These are phyloP conservation scores for Mycogone perniciosa DNA, from an alignment of 2,329 filamentous ascomycete species.

Conservation along the genomic window DNA sequence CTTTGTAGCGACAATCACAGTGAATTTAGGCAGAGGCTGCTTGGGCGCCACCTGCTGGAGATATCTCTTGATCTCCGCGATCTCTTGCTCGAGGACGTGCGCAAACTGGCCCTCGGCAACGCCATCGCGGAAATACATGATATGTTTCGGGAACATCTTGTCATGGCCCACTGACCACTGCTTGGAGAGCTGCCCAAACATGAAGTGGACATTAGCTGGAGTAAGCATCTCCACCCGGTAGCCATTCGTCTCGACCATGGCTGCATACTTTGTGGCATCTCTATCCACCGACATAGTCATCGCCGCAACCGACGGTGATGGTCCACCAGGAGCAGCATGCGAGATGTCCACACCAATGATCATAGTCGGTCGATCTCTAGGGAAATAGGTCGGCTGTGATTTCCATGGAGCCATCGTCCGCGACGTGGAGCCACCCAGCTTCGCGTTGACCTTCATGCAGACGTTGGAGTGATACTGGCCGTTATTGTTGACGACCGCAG, in stretches of 20 bases:
- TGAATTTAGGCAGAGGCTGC: constrained; percentile 56
- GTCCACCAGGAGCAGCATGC: constrained; percentile 65
- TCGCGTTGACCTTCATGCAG: constrained; percentile 93
- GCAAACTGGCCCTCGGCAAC: constrained; percentile 82
- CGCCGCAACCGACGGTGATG: constrained; percentile 71
- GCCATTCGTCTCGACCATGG: constrained; percentile 76
- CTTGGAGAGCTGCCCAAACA: constrained; percentile 58
- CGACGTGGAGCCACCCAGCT: constrained; percentile 77
- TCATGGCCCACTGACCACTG: constrained; percentile 57
- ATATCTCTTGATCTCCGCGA: constrained; percentile 59
- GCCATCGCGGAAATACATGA: constrained; percentile 92
- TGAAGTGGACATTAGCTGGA: constrained; percentile 55
- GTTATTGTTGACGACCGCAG: constrained; percentile 62
- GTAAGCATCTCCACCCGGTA: constrained; percentile 74
- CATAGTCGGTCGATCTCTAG: constrained; percentile 55
- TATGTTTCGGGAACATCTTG: constrained; percentile 50
- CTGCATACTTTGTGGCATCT: constrained; percentile 67
- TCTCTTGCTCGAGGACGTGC: constrained; percentile 73
- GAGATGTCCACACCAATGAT: constrained; percentile 90
- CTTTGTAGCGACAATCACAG: constrained; percentile 85
- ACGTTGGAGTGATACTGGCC: constrained; percentile 91
- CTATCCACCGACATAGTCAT: constrained; percentile 76
- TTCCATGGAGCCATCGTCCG: constrained; percentile 32
- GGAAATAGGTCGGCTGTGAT: constrained; percentile 27
- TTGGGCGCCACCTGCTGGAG: constrained; percentile 40